Conservation (phyloP, 257 asterid species). For the Solanum pinnatisectum region DNA sequence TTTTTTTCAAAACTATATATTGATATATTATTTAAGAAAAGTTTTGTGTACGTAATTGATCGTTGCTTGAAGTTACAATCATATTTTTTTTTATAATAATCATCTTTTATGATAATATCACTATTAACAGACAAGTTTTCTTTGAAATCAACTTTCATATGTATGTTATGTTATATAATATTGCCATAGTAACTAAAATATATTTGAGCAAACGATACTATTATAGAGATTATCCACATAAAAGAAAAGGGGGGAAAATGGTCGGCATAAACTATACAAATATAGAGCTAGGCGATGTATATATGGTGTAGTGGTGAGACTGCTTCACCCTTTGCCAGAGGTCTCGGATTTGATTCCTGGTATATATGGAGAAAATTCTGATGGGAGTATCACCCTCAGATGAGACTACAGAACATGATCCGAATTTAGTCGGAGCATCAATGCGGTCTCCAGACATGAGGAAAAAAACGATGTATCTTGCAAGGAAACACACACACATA, state of each 20-base stretch:
- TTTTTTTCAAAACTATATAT: not conserved
- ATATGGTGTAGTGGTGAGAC: not conserved
- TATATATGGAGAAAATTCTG: no score
- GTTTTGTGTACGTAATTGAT: not conserved
- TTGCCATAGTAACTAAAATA: not conserved
- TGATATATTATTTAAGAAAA: not conserved
- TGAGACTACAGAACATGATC: accelerated
- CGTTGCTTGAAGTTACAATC: not conserved
- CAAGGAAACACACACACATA: no score
- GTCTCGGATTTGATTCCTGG: no score
- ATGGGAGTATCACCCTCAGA: not conserved
- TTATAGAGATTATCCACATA: no score
- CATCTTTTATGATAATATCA: no score
- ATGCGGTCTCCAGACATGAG: no score
- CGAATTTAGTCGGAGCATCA: accelerated
- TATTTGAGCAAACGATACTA: not conserved
- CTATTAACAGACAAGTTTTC: no score
- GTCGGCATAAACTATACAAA: not conserved
- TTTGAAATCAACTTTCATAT: not conserved
- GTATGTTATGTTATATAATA: not conserved
- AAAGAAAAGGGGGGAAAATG: not conserved
- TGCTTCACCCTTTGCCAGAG: no score
- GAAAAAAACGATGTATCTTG: no score
- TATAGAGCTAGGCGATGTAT: not conserved
- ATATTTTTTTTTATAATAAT: no score